These are phyloP conservation scores for Musa beccarii DNA, from an alignment of 176 grass and related monocot genomes.

Conservation along the genomic window DNA sequence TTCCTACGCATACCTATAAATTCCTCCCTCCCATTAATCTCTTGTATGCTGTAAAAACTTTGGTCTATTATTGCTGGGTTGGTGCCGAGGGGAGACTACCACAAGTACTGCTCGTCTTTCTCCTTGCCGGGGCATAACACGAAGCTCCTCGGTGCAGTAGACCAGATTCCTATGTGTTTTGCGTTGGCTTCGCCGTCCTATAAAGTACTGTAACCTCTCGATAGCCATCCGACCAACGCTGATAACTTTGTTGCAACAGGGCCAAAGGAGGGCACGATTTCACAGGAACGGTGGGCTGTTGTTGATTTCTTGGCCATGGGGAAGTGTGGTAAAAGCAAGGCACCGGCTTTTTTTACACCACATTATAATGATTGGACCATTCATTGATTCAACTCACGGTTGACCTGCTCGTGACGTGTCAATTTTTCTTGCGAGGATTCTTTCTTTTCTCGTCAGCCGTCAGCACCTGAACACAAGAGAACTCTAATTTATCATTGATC, in stretches of 20 bases:
- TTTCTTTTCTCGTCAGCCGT: no score
- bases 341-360: conserved; percentile 40
- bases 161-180: neutral
- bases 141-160: neutral
- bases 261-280: conserved; percentile 27
- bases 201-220: neutral
- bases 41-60: neutral
- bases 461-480: no score
- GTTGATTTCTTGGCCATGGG: conserved; percentile 33
- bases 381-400: conserved; percentile 52
- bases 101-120: no score
- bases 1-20: conserved; percentile 45
- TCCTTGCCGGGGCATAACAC: no score
- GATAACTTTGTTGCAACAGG: conserved; percentile 41
- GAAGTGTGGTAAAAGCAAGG: conserved; percentile 29
- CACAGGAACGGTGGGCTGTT: conserved; percentile 43
- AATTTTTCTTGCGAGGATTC: no score
- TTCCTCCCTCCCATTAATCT: conserved; percentile 26
- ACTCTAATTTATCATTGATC: no score
- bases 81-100: no score
- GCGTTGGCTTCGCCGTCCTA: conserved; percentile 18
- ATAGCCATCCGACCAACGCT: conserved; percentile 33
- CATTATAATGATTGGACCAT: conserved; percentile 43
- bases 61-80: no score
- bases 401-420: neutral